Conservation (phyloP, 2,329 filamentous ascomycete genomes). For the Coleophoma crateriformis region DNA sequence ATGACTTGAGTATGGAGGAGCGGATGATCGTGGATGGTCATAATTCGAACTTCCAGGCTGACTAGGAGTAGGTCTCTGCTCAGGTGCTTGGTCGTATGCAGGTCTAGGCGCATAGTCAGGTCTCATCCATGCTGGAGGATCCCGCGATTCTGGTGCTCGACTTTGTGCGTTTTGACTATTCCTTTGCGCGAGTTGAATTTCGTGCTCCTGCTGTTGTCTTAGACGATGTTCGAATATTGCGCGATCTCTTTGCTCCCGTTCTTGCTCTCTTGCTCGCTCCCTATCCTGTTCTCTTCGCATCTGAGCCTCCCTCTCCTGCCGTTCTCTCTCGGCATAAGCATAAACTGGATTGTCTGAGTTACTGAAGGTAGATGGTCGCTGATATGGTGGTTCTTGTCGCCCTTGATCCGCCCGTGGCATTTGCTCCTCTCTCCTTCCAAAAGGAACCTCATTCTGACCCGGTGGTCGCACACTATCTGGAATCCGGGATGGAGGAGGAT, state of each 20-base stretch:
- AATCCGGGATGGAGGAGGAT: slow-evolving; percentile 35
- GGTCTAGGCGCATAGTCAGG: slow-evolving; percentile 16
- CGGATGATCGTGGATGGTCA: slow-evolving; percentile 19
- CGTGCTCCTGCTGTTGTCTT: slow-evolving; percentile 13
- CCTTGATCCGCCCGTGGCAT: slow-evolving; percentile 25
- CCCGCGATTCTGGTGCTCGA: slow-evolving; percentile 19
- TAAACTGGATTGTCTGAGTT: slow-evolving; percentile 31
- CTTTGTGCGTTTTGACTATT: slow-evolving; percentile 10
- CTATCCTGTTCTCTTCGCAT: slow-evolving; percentile 12
- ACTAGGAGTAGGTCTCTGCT: slow-evolving; percentile 7
- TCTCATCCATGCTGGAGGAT: slow-evolving; percentile 23
- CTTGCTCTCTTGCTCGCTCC: slow-evolving; percentile 31
- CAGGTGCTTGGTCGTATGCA: slow-evolving; percentile 8
- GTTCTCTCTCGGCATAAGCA: slow-evolving; percentile 47
- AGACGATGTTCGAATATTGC: slow-evolving; percentile 19
- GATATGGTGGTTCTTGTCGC: slow-evolving; percentile 27
- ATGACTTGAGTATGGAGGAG: slow-evolving; percentile 17
- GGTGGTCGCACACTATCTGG: slow-evolving; percentile 30
- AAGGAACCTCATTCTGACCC: slow-evolving; percentile 11
- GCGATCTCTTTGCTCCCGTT: slow-evolving; percentile 10
- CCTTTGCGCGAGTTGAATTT: slow-evolving; percentile 19
- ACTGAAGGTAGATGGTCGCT: slow-evolving; percentile 16
- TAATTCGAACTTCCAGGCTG: slow-evolving; percentile 14
- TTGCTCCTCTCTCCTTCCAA: slow-evolving; percentile 16
- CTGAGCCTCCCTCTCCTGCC: slow-evolving; percentile 13